Evolutionary conservation across 2,329 filamentous ascomycete species (phyloP), one percentile per base, ranked within the genome.

Genomic region (Calonectria naviculata): DNA sequence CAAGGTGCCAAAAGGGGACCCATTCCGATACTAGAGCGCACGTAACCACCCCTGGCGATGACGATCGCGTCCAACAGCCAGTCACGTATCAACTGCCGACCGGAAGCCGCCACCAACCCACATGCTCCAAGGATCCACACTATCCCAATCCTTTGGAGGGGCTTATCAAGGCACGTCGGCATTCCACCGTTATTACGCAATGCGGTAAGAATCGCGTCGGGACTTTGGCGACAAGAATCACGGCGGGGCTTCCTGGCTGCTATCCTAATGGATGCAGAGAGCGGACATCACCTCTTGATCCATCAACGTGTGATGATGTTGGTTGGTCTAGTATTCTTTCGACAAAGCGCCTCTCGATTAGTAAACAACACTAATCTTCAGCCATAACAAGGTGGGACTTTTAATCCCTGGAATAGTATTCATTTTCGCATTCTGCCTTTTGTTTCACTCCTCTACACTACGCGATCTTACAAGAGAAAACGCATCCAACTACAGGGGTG

Each of bases 201-300:
- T 38, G n/a, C 7, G n/a, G 69, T 29, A 71, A 54, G 9, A 21
- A 29, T 28, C 9, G 19, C 36, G 61, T 71, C 70, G 70, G 66
- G 7, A 10, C 8, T 21, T 13, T 17, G 31, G 60, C 66, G 70
- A 56, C 19, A 10, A 34, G 26, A 13, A 24, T 26, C 5, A 21
- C 15, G n/a, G 31, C 0, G 31, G 12, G 2, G 12, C 13, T 8
- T 10, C 12, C 29, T 21, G 4, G 29, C 15, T 6, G 19, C 38
- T 34, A 26, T 52, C n/a, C 28, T 31, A n/a, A n/a, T 26, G 29
- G 12, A 12, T 36, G 34, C 13, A 29, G 19, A 17, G 26, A 15
- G 26, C 7, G 15, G 28, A n/a, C 17, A 52, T 52, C 47, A 28
- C 13, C 47, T 12, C 24, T n/a, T 31, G 47, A 10, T 28, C 13